A percentile compares a stretch with the other conserved stretches of the same genome.
phyloP scores from a whole-genome alignment of 2,329 filamentous ascomycete species.

The Trichophyton equinum region DNA sequence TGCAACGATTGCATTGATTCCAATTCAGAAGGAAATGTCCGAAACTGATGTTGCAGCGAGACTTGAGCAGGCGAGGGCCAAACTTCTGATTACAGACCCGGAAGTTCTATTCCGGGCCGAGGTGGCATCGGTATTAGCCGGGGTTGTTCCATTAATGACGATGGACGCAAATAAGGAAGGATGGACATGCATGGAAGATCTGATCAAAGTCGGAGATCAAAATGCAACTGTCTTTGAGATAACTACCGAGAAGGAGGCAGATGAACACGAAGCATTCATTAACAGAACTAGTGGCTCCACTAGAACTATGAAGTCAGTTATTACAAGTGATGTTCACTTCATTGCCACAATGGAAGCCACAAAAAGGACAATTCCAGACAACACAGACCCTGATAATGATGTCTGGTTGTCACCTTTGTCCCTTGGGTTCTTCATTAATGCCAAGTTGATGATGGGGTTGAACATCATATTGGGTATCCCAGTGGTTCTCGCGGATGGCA shows the following conservation, averaged over 20 bases:
- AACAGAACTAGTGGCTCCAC: constrained; percentile 17
- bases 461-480: constrained; percentile 20
- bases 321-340: constrained; percentile 17
- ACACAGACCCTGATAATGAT: constrained; percentile 16
- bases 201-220: not conserved
- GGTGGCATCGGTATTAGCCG: constrained; percentile 10
- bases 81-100: constrained; percentile 17
- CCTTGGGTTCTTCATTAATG: constrained; percentile 20
- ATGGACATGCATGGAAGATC: constrained; percentile 2
- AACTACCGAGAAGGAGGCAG: constrained; percentile 8
- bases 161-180: constrained; percentile 5
- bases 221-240: constrained; percentile 8
- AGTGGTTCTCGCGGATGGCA: constrained; percentile 15
- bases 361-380: constrained; percentile 14
- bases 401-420: constrained; percentile 18
- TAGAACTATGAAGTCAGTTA: constrained; percentile 15
- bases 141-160: constrained; percentile 5
- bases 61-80: constrained; percentile 15
- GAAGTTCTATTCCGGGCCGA: constrained; percentile 12
- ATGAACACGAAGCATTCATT: constrained; percentile 14
- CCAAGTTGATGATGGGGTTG: constrained; percentile 18
- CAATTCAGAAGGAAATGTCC: constrained; percentile 16
- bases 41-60: constrained; percentile 16
- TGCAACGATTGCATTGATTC: constrained; percentile 16
- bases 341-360: constrained; percentile 17